These are phyloP conservation scores for Fragosphaeria purpurea DNA, from an alignment of 2,329 filamentous ascomycete species.

Conservation along the genomic window DNA sequence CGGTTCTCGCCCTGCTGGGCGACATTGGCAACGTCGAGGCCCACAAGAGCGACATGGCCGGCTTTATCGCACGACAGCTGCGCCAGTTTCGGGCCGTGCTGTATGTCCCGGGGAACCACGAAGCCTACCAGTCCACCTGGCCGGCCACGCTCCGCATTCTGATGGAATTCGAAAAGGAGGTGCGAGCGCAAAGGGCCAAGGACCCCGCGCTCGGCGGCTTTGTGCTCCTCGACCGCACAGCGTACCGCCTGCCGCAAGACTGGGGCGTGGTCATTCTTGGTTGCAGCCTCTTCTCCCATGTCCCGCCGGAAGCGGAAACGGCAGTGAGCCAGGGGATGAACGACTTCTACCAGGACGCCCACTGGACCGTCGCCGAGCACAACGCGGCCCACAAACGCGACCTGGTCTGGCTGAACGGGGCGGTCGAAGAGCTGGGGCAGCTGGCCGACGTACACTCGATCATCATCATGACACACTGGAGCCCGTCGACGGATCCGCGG, in stretches of 20 bases:
- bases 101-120: conserved; percentile 47
- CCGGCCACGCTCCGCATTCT: conserved; percentile 19
- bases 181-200: neutral
- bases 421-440: conserved; percentile 19
- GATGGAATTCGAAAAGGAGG: conserved; percentile 22
- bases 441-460: conserved; percentile 17
- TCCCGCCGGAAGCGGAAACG: conserved; percentile 27
- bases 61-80: conserved; percentile 40
- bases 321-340: conserved; percentile 34
- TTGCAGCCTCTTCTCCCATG: conserved; percentile 37
- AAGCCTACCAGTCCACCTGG: conserved; percentile 37
- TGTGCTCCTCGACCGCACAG: conserved; percentile 26
- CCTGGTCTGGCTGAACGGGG: conserved; percentile 32
- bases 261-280: conserved; percentile 22
- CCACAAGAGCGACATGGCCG: conserved; percentile 31
- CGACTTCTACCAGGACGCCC: conserved; percentile 35
- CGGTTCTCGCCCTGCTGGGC: conserved; percentile 44
- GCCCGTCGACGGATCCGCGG: conserved; percentile 25
- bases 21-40: conserved; percentile 39
- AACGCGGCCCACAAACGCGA: conserved; percentile 27
- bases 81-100: conserved; percentile 38
- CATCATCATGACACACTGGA: conserved; percentile 33
- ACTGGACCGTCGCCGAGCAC: conserved; percentile 23
- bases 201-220: conserved; percentile 24
- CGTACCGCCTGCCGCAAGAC: conserved; percentile 16